Evolutionary conservation across 179 eudicot genomes (phyloP).

Genomic region (Silene noctiflora): DNA sequence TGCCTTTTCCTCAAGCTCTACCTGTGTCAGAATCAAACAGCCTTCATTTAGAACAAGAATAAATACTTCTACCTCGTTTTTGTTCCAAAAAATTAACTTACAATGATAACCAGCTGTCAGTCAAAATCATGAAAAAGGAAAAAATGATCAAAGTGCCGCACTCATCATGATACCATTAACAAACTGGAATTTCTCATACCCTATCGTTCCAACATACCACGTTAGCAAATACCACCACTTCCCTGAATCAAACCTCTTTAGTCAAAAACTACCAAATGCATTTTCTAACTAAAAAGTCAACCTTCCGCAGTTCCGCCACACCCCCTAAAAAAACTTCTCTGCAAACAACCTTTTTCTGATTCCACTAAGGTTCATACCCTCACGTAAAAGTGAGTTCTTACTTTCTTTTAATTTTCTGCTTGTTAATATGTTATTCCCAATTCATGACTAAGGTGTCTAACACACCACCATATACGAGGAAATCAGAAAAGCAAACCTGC

Average conservation of each 20-base stretch:
- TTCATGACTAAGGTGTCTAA: no score
- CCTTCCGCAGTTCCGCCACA: no score
- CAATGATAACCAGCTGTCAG: not conserved
- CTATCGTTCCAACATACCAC: not conserved
- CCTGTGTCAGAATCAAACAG: constrained; percentile 22
- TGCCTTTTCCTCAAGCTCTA: constrained; percentile 44
- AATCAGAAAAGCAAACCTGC: not conserved
- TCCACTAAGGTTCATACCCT: no score
- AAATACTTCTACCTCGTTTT: not conserved
- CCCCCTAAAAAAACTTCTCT: no score
- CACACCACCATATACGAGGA: not conserved
- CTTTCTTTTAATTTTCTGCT: no score
- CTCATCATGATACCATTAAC: not conserved
- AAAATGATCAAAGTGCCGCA: not conserved
- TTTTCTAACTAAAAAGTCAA: no score
- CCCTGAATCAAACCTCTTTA: no score
- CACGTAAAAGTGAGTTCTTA: no score
- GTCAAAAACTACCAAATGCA: no score
- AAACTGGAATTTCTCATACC: not conserved
- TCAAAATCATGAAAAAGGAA: not conserved
- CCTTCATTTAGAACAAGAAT: not conserved
- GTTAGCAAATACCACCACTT: no score
- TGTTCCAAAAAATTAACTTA: not conserved
- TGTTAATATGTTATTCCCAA: no score
- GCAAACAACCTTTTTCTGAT: no score